Percentiles rank a stretch among this genome's conserved stretches.
Conservation (phyloP, 2,329 filamentous ascomycete species). For the Corynespora cassiicola region DNA sequence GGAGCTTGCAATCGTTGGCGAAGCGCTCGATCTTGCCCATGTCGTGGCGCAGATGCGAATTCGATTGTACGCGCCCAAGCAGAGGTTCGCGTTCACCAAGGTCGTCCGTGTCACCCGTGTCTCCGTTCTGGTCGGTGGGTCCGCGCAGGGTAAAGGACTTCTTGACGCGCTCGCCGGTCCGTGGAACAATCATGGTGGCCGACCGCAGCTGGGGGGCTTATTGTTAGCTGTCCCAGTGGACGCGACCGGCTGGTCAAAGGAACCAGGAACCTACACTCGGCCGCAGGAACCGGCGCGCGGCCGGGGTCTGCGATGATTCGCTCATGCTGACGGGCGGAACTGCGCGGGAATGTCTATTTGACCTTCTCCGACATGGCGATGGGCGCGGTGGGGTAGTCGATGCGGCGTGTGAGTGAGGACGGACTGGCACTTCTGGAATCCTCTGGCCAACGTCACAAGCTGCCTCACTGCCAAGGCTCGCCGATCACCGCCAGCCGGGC, state of each 20-base stretch:
- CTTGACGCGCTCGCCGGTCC: conserved; percentile 83
- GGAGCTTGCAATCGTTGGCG: conserved; percentile 42
- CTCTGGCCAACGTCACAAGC: too few relatives aligned
- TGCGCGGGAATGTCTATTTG: background rate
- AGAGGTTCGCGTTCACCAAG: too few relatives aligned
- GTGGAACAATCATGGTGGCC: conserved; percentile 85
- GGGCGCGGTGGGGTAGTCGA: too few relatives aligned
- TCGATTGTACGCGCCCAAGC: conserved; percentile 34
- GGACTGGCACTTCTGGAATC: too few relatives aligned
- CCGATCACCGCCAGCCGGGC: too few relatives aligned
- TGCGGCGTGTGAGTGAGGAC: too few relatives aligned
- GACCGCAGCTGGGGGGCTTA: conserved; percentile 68
- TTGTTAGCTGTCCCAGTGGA: conserved; percentile 23
- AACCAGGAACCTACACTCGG: conserved; percentile 39
- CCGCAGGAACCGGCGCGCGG: conserved; percentile 43
- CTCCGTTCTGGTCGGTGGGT: conserved; percentile 50
- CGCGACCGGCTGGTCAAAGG: conserved; percentile 1
- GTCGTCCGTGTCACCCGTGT: too few relatives aligned
- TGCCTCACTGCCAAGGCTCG: too few relatives aligned
- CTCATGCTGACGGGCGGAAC: conserved; percentile 26
- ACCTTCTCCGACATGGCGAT: conserved; percentile 6
- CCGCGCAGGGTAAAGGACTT: conserved; percentile 77
- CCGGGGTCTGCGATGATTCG: conserved; percentile 35
- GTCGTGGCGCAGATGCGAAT: conserved; percentile 35
- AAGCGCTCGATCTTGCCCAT: conserved; percentile 40